These are phyloP conservation scores for Citrus unshiu DNA, from an alignment of 345 rosid genomes.

Conservation along the genomic window DNA sequence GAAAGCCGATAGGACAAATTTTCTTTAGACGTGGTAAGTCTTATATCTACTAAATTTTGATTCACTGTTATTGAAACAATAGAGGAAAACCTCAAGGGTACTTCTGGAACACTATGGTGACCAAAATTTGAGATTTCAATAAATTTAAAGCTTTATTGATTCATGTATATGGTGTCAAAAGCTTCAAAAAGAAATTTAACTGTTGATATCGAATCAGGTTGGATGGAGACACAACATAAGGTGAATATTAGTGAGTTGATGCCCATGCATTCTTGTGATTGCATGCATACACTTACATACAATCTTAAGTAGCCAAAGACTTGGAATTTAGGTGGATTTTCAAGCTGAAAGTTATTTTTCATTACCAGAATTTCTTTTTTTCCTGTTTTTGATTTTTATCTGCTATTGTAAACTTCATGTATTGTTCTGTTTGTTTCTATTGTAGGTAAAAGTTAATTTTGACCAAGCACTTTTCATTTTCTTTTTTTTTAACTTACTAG, in stretches of 20 bases:
- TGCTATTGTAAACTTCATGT: no score
- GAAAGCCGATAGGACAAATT: conserved; percentile 65
- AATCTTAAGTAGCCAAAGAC: no score
- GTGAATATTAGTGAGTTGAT: not conserved
- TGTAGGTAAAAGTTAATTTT: not conserved
- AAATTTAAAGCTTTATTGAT: not conserved
- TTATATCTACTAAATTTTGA: not conserved
- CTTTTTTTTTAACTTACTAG: conserved; percentile 24
- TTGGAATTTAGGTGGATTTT: no score
- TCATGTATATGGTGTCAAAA: not conserved
- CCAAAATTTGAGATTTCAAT: not conserved
- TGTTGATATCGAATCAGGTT: not conserved
- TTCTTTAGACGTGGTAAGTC: conserved; percentile 72
- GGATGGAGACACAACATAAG: not conserved
- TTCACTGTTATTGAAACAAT: not conserved
- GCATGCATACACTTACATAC: not conserved
- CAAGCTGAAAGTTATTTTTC: no score
- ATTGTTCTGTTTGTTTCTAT: no score
- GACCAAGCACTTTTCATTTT: not conserved
- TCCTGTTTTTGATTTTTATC: no score
- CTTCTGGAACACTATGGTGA: not conserved
- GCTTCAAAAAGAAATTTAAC: not conserved
- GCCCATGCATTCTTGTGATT: not conserved
- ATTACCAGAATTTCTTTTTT: no score
- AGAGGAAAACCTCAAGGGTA: not conserved